These are phyloP conservation scores for Pichia californica DNA, from an alignment of 805 yeast species.

Conservation along the genomic window DNA sequence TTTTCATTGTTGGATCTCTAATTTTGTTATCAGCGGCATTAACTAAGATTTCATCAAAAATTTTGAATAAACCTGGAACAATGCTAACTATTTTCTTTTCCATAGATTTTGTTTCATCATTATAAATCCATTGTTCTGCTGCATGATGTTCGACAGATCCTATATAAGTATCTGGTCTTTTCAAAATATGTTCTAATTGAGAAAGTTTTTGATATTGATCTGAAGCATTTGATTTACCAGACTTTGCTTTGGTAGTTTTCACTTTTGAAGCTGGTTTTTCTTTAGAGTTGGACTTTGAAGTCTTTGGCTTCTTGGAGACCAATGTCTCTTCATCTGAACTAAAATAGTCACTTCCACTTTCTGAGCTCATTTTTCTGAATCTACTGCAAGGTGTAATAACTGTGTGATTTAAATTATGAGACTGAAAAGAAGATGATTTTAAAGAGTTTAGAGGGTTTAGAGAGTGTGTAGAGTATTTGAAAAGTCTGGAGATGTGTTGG, in stretches of 20 bases:
- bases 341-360: not conserved
- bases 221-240: conserved; percentile 32
- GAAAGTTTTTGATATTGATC: conserved; percentile 89
- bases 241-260: conserved; percentile 7
- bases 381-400: not conserved
- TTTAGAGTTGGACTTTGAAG: not conserved
- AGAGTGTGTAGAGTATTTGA: too few relatives aligned
- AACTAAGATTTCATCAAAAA: conserved; percentile 93
- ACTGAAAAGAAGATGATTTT: too few relatives aligned
- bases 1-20: conserved; percentile 86
- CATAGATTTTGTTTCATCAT: conserved; percentile 58
- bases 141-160: conserved; percentile 87
- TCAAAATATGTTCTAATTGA: conserved; percentile 91
- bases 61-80: conserved; percentile 94
- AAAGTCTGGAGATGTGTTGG: too few relatives aligned
- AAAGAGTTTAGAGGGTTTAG: too few relatives aligned
- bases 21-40: conserved; percentile 99
- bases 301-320: conserved; percentile 2
- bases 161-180: conserved; percentile 96
- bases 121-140: conserved; percentile 80
- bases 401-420: not conserved
- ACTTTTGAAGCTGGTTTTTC: not conserved
- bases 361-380: conserved; percentile 1
- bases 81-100: conserved; percentile 56
- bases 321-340: conserved; percentile 4